Evolutionary conservation across 164 flowering plant species (phyloP), one percentile per base, ranked within the genome.

Genomic region (Annona cherimola): DNA sequence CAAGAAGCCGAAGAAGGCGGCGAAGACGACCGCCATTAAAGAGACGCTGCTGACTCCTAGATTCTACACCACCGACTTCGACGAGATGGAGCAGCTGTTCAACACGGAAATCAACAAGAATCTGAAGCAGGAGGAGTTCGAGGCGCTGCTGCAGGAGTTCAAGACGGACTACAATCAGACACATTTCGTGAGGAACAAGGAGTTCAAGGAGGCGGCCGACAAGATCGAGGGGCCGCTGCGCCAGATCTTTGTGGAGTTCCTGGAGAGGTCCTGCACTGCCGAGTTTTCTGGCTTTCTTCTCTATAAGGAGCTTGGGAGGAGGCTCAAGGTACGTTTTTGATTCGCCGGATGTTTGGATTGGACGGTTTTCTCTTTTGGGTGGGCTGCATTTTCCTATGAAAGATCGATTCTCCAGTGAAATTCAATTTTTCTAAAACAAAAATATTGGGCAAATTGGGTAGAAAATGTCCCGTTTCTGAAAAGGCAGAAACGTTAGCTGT

Each of bases 201-300:
- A 92, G 78, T 95, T 95, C 81, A 95, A 92, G 81, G 98, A 92
- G 57, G 98, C 98, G 69, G 99, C 98, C 61, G 98, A 95, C 62
- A 85, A 95, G 54, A 45, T 95, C 6, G 85, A 95, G 69, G 99
- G 96, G 0, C 96, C 98, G 1, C 77, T 95, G 4, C 77, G 99
- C 19, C 89, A 90, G 69, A 95, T 95, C 77, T 95, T 95, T 65
- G 98, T 95, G 4, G 99, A 95, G 88, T 95, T 95, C 81, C 71
- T 95, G 80, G 98, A 95, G 86, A 83, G 99, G 87, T 92, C 98
- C 59, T 95, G 99, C 80, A 95, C 98, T 78, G 99, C 99, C 71
- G 98, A 92, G 79, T 95, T 95, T 83, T 95, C 99, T 63, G 99
- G 99, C 0, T 95, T 95, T 70, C 88, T 94, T 73, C 94, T 94